Percentiles rank a stretch among this genome's conserved stretches.
Evolutionary conservation across 495 filamentous ascomycete species (phyloP).

Genomic region (Aspergillus bertholletiae): DNA sequence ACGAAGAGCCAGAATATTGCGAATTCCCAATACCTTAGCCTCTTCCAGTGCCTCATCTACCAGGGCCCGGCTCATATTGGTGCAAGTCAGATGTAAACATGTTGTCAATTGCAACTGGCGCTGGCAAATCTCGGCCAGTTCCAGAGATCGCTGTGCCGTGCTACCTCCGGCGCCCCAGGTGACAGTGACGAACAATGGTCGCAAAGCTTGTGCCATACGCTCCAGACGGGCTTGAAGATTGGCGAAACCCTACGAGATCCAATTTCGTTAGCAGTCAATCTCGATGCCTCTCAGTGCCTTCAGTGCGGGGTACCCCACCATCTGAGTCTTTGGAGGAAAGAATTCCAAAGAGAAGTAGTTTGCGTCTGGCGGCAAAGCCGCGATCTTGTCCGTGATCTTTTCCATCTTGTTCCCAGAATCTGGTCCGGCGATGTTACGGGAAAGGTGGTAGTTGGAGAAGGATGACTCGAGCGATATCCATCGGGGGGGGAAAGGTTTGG

Average conservation of each 20-base stretch:
- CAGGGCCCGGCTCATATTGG: conserved; percentile 86
- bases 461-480: neutral
- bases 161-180: conserved; percentile 97
- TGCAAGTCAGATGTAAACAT: conserved; percentile 94
- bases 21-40: conserved; percentile 86
- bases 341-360: conserved; percentile 97
- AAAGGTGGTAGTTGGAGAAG: neutral
- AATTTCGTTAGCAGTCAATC: conserved; percentile 15
- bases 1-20: conserved; percentile 89
- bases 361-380: conserved; percentile 74
- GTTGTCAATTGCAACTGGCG: conserved; percentile 87
- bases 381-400: conserved; percentile 96
- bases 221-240: conserved; percentile 91
- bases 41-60: conserved; percentile 88
- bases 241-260: conserved; percentile 62
- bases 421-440: conserved; percentile 1
- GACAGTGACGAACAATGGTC: conserved; percentile 92
- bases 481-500: neutral
- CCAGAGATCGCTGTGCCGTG: conserved; percentile 83
- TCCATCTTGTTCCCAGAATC: conserved; percentile 52
- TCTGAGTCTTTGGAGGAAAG: conserved; percentile 94
- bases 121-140: conserved; percentile 94
- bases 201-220: conserved; percentile 87
- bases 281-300: neutral
- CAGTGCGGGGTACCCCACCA: conserved; percentile 53